Evolutionary conservation across 768 basidiomycete species (phyloP).

Genomic region (Phylloporus arenicola): DNA sequence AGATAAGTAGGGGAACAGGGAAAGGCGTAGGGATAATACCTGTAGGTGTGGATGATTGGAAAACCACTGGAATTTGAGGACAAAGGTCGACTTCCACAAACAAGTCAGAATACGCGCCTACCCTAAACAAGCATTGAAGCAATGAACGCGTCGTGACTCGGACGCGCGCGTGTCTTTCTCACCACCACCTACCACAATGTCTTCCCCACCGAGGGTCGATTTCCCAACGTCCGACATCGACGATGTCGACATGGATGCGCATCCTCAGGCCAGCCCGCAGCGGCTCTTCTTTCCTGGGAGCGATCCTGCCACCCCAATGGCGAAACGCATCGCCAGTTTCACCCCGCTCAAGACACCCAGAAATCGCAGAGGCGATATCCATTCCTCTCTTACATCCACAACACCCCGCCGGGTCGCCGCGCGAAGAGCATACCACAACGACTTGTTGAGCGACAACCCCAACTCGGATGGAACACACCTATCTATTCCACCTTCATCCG

Average conservation of each 20-base stretch:
- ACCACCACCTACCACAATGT: constrained; percentile 36
- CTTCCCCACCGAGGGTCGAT: constrained; percentile 58
- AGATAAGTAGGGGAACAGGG: too few species aligned
- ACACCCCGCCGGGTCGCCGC: constrained; percentile 18
- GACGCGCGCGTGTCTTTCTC: constrained; percentile 33
- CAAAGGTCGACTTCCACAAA: too few species aligned
- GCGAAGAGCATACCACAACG: constrained; percentile 18
- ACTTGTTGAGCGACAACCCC: constrained; percentile 32
- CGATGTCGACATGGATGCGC: constrained; percentile 50
- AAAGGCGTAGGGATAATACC: too few species aligned
- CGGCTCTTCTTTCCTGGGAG: constrained; percentile 31
- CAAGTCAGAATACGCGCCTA: too few species aligned
- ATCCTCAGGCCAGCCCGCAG: constrained; percentile 12
- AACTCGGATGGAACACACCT: constrained; percentile 57
- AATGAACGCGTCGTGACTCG: constrained; percentile 50
- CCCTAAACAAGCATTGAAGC: constrained; percentile 47
- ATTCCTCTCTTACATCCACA: constrained; percentile 32
- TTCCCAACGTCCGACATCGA: constrained; percentile 57
- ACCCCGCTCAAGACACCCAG: constrained; percentile 41
- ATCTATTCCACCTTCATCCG: constrained; percentile 54
- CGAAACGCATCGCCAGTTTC: constrained; percentile 31
- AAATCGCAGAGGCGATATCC: constrained; percentile 29
- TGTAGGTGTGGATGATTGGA: too few species aligned
- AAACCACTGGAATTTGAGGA: too few species aligned
- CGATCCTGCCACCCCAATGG: constrained; percentile 41